A percentile compares a stretch with the other conserved stretches of the same genome.
phyloP scores from a whole-genome alignment of 192 early-diverging fungal genomes.

The Linnemannia elongata region DNA sequence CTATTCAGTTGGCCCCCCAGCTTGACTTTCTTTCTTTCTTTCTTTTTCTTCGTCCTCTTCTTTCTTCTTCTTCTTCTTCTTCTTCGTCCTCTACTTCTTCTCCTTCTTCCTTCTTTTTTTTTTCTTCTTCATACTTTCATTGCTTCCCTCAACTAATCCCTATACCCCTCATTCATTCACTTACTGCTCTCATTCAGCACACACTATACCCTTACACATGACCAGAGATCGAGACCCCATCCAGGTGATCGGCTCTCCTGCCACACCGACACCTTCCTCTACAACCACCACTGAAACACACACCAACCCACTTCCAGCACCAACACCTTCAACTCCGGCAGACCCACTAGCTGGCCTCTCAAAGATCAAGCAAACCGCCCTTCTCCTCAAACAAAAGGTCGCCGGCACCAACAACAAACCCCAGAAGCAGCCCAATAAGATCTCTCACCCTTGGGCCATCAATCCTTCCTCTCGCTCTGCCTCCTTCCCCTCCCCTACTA shows the following conservation, averaged over 20 bases:
- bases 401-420: constrained; percentile 40
- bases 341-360: constrained; percentile 25
- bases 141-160: background rate
- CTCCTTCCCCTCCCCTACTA: constrained; percentile 20
- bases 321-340: background rate
- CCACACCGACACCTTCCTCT: background rate
- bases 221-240: constrained; percentile 42
- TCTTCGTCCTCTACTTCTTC: background rate
- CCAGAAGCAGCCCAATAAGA: constrained; percentile 47
- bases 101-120: background rate
- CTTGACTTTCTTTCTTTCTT: background rate
- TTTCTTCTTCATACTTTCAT: background rate
- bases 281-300: background rate
- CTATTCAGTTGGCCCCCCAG: background rate
- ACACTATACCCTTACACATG: constrained; percentile 6
- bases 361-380: constrained; percentile 51
- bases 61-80: background rate
- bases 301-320: background rate
- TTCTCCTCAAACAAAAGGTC: constrained; percentile 52
- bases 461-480: constrained; percentile 22
- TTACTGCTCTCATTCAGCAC: background rate
- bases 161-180: background rate
- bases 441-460: constrained; percentile 25
- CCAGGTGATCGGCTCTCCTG: constrained; percentile 22
- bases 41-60: background rate